These are phyloP conservation scores for Penicillium goetzii DNA, from an alignment of 495 filamentous ascomycete genomes.

Conservation along the genomic window DNA sequence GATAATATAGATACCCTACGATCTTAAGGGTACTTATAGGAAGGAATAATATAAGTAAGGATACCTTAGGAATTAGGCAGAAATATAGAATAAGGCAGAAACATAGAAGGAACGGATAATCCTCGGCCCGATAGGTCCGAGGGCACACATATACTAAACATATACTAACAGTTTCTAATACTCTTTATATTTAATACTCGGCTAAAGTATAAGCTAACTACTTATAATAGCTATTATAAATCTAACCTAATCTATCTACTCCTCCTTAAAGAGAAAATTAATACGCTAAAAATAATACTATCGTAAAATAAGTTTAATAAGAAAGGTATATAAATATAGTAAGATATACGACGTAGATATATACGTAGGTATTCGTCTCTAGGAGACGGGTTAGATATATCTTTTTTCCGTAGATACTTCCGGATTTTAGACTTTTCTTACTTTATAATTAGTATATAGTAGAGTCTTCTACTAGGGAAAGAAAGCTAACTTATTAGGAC, in stretches of 20 bases:
- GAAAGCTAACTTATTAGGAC: slow-evolving; percentile 13
- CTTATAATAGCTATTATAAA: slow-evolving; percentile 11
- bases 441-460: slow-evolving; percentile 26
- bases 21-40: too few relatives aligned
- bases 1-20: too few relatives aligned
- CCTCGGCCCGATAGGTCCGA: too few relatives aligned
- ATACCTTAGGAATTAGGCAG: too few relatives aligned
- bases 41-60: too few relatives aligned
- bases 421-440: slow-evolving; percentile 29
- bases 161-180: too few relatives aligned
- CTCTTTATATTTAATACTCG: neutral
- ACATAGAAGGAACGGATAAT: too few relatives aligned
- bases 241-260: neutral
- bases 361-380: slow-evolving; percentile 26
- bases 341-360: slow-evolving; percentile 24
- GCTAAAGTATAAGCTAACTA: neutral
- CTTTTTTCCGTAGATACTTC: slow-evolving; percentile 22
- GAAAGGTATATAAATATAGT: slow-evolving; percentile 12
- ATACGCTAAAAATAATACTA: slow-evolving; percentile 12
- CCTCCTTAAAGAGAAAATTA: slow-evolving; percentile 11
- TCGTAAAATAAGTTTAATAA: slow-evolving; percentile 10
- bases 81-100: too few relatives aligned
- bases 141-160: too few relatives aligned
- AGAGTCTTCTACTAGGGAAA: slow-evolving; percentile 1
- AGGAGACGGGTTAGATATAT: slow-evolving; percentile 17